Evolutionary conservation across 192 early-diverging fungal genomes (phyloP), one percentile per base, ranked within the genome.

Genomic region (Coemansia sp.): DNA sequence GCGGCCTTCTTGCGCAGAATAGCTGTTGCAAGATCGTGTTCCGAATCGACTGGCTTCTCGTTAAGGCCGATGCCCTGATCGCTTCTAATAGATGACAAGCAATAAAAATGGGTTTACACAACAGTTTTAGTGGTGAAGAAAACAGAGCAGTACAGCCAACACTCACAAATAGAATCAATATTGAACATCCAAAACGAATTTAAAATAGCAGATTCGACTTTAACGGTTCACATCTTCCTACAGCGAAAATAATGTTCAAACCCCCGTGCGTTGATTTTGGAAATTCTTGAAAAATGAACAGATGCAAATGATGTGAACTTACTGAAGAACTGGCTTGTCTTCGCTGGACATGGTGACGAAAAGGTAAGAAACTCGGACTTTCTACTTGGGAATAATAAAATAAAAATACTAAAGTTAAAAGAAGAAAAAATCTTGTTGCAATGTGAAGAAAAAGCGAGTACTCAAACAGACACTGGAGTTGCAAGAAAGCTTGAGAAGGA

Each of bases 1-100:
- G 95, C 91, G 0, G 92, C 74, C 79, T 99, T 99, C 71, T 92
- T 90, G 73, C 94, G 94, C 59, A 99, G 84, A 74, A 99, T 99
- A 58, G 96, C 97, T 15, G 94, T 93, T 48, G 97, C 91, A 40
- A 90, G 85, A 85, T 99, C 97, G 58, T 94, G 85, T 45, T 83
- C 85, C 32, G 88, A 83, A 74, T 91, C 87, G 39, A 46, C 68
- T 10, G 73, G 60, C 67, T 75, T 75, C 40, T 56, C 63, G 51
- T 61, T 66, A 21, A 67, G 55, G 71, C 77, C 79, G 32, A 74
- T 71, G 61, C 46, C 45, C 71, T 73, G 71, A 65, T 76, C 71
- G 51, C 74, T 82, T 58, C 76, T 77, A 77, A 41, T 9, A 54
- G 51, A 46, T 63, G 18, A 8, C 8, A 48, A 43, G 32, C 32